Percentiles rank a stretch among this genome's conserved stretches.
Conservation (phyloP, 148 eudicot genomes). For the Spergularia bocconei region DNA sequence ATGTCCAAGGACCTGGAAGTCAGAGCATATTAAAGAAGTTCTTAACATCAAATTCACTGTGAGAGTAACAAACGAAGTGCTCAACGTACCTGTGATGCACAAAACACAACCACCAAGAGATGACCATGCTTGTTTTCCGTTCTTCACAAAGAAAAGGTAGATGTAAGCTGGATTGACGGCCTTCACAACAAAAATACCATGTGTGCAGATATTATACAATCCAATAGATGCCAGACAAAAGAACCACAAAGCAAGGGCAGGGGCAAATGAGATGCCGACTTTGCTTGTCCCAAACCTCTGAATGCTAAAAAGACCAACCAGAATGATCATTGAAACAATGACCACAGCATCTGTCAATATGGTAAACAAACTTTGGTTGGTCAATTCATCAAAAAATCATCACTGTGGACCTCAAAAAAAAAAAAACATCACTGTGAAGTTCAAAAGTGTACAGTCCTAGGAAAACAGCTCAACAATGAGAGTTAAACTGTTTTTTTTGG, state of each 20-base stretch:
- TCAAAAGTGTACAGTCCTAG: not conserved
- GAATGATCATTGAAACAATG: slow-evolving; percentile 67
- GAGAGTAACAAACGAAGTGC: no score
- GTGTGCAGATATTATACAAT: slow-evolving; percentile 60
- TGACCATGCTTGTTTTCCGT: slow-evolving; percentile 72
- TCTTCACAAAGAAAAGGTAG: slow-evolving; percentile 74
- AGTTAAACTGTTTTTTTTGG: no score
- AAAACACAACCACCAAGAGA: slow-evolving; percentile 97
- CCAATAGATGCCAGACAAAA: slow-evolving; percentile 78
- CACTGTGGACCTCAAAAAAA: not conserved
- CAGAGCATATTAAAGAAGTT: no score
- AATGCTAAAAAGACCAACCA: slow-evolving; percentile 83
- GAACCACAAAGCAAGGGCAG: slow-evolving; percentile 94
- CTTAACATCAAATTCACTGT: no score
- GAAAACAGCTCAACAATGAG: no score
- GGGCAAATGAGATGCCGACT: slow-evolving; percentile 92
- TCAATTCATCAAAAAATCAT: not conserved
- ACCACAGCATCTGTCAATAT: slow-evolving; percentile 69
- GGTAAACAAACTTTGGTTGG: not conserved
- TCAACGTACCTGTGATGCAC: slow-evolving; percentile 84
- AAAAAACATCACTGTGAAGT: no score
- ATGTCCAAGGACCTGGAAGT: no score
- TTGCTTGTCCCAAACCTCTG: slow-evolving; percentile 93
- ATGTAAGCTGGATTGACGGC: slow-evolving; percentile 89
- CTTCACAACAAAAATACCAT: slow-evolving; percentile 61